These are phyloP conservation scores for Melocanna baccifera DNA, from an alignment of 176 grass and related monocot species.

Conservation along the genomic window DNA sequence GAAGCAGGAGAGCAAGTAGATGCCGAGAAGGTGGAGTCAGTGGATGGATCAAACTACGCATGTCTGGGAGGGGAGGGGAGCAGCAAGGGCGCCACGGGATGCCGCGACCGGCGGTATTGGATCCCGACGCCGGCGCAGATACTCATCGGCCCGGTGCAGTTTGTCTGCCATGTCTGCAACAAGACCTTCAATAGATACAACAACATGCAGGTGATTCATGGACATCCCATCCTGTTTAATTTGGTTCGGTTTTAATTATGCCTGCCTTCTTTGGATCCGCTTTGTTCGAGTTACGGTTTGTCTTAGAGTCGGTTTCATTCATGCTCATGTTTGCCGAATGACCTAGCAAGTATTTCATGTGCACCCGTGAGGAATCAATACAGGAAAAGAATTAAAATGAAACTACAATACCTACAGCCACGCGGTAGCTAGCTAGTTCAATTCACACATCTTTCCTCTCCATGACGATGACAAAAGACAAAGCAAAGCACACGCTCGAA, in stretches of 20 bases:
- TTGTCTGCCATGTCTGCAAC: constrained; percentile 80
- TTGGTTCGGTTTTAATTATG: not conserved
- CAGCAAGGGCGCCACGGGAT: not conserved
- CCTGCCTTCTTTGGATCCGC: not conserved
- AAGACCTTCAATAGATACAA: constrained; percentile 95
- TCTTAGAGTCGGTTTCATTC: not conserved
- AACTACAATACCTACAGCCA: not conserved
- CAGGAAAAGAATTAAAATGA: not conserved
- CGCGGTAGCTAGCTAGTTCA: not conserved
- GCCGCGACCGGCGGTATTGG: constrained; percentile 50
- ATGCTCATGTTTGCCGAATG: not conserved
- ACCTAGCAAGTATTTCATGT: constrained; percentile 33
- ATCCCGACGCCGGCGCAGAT: constrained; percentile 86
- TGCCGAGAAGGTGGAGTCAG: not conserved
- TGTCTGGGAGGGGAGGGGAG: not conserved
- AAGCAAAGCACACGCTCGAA: not conserved
- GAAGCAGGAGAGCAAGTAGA: not conserved
- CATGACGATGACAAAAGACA: constrained; percentile 10
- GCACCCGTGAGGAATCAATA: constrained; percentile 12
- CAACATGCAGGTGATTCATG: constrained; percentile 77
- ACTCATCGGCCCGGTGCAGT: constrained; percentile 81
- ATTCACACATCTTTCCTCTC: constrained; percentile 27
- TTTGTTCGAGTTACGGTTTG: not conserved
- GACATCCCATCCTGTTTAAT: not conserved
- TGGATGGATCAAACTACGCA: not conserved